Evolutionary conservation across 257 asterid species (phyloP).

Genomic region (Solanum clarkiae): DNA sequence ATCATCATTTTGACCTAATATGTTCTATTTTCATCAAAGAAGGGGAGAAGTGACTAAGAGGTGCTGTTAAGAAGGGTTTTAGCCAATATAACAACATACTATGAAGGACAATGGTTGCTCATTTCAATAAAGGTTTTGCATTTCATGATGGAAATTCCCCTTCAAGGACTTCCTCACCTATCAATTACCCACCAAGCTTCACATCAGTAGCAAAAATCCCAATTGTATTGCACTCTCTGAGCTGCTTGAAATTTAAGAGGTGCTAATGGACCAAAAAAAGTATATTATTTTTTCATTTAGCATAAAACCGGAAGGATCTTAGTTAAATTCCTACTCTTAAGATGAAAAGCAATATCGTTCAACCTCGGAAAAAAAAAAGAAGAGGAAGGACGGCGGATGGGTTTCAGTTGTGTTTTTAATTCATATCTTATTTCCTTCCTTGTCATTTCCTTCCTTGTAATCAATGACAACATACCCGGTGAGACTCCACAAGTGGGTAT

Average conservation of each 20-base stretch:
- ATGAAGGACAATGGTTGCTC: constrained; percentile 19
- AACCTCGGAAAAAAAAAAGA: neutral
- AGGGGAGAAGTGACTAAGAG: neutral
- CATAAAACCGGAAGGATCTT: neutral
- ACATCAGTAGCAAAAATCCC: constrained; percentile 25
- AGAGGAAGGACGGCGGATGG: neutral
- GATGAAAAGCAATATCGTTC: neutral
- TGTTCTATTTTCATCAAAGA: neutral
- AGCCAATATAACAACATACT: constrained; percentile 21
- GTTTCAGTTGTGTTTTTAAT: neutral
- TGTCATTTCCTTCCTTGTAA: neutral
- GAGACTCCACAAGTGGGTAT: neutral
- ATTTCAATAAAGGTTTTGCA: constrained; percentile 17
- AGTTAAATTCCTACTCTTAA: neutral
- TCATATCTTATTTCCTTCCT: neutral
- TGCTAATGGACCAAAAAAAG: neutral
- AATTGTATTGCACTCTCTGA: constrained; percentile 3
- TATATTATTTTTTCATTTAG: neutral
- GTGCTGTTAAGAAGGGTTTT: constrained; percentile 3
- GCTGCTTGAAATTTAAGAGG: neutral
- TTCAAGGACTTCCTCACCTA: constrained; percentile 48
- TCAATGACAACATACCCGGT: neutral
- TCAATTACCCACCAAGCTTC: constrained; percentile 29
- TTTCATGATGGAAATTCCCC: constrained; percentile 23
- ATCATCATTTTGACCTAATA: neutral